Conservation (phyloP, 1,139 yeast species). For the Ogataea hybrid region DNA sequence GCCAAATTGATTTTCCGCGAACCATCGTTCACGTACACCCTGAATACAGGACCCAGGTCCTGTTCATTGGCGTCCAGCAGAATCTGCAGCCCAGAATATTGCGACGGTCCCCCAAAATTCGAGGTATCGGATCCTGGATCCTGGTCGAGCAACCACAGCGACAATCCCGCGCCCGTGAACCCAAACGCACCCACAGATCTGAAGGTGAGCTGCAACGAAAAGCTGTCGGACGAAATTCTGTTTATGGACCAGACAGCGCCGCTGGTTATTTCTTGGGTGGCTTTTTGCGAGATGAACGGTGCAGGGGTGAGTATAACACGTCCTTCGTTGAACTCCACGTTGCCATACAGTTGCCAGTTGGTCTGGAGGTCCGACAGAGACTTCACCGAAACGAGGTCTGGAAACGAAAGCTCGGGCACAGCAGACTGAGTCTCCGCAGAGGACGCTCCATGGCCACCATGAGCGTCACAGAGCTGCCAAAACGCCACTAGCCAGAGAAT, state of each 20-base stretch:
- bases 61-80: conserved; percentile 26
- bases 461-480: conserved; percentile 1
- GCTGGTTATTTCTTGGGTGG: conserved; percentile 22
- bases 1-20: conserved; percentile 33
- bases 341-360: conserved; percentile 36
- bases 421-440: background rate
- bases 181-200: conserved; percentile 54
- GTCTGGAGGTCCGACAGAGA: conserved; percentile 21
- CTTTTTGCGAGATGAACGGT: conserved; percentile 26
- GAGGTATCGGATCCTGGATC: conserved; percentile 28
- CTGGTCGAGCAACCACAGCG: conserved; percentile 48
- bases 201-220: conserved; percentile 61
- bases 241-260: conserved; percentile 52
- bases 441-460: background rate
- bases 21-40: conserved; percentile 60
- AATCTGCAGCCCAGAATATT: conserved; percentile 59
- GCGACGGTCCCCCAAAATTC: conserved; percentile 48
- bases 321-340: conserved; percentile 38
- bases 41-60: conserved; percentile 44
- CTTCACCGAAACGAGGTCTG: conserved; percentile 34
- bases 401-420: conserved; percentile 34
- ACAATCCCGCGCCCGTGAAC: conserved; percentile 45
- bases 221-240: conserved; percentile 39
- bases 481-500: conserved; percentile 3
- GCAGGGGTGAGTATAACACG: conserved; percentile 45